Evolutionary conservation across 306 rosid species (phyloP), one percentile per base, ranked within the genome.

Genomic region (Spatholobus suberectus): DNA sequence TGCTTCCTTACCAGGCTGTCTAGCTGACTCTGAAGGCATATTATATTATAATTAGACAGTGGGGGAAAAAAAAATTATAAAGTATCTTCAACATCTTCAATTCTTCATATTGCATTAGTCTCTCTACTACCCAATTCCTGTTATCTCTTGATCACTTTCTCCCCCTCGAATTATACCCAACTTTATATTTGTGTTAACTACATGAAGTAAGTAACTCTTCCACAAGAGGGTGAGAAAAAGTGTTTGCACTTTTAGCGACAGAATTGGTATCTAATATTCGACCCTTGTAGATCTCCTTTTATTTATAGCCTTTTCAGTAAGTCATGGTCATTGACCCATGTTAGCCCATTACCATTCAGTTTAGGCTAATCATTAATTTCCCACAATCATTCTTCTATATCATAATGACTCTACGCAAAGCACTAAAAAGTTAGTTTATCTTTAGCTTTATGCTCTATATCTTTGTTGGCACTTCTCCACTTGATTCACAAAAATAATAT

Each of bases 1-100:
- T 82, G 82, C 88, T 87, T 77, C 43, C 72, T 38, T 55, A 70
- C 85, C 92, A 86, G 89, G 84, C 92, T 90, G 92, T 83, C 87
- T 51, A 76, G 27, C 57, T 83, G 86, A 74, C 76, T 43, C 47
- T 61, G 59, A 86, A 87, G 63, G 49, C 88, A 78, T 85, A 83
- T 85, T 71, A 78, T 85, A 83, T 85, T 71, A 37, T 85, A 78
- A 81, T 83, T 66, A 82, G 3, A 5, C 40, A 35, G 43, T 11
- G 52, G 23, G 23, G 35, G 59, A 54, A 51, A 32, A 83, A 40
- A 6, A 66, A 65, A 51, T n/a, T 5, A 69, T 55, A 65, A 40
- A 41, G n/a, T 23, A 67, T 17, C 32, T 47, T 14, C 9, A 82
- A 71, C 69, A 29, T n/a, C 35, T 69, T n/a, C n/a, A n/a, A n/a